phyloP scores from a whole-genome alignment of 495 filamentous ascomycete genomes.

The Penicillium dipodomyicola region DNA sequence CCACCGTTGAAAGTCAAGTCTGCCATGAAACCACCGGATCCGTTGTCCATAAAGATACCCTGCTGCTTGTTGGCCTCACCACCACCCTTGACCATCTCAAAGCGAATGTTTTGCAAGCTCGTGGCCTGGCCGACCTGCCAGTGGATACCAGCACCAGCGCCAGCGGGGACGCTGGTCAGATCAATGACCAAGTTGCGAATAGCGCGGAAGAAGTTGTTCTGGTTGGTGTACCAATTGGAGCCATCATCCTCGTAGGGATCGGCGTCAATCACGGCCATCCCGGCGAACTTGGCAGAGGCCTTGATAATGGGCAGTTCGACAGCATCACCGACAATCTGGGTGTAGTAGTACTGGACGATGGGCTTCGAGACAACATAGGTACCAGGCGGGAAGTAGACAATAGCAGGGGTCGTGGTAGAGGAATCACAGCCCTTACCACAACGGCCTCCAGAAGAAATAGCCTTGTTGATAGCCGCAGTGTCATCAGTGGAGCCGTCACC shows the following conservation, averaged over 20 bases:
- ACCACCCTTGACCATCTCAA: conserved; percentile 79
- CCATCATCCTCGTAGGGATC: conserved; percentile 72
- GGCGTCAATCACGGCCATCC: conserved; percentile 87
- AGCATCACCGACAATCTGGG: conserved; percentile 77
- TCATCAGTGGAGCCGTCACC: conserved; percentile 82
- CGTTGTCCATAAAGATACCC: conserved; percentile 98
- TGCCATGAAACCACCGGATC: conserved; percentile 81
- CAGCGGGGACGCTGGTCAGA: conserved; percentile 64
- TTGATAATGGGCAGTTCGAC: conserved; percentile 70
- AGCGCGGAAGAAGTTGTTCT: conserved; percentile 99
- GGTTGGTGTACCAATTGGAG: conserved; percentile 78
- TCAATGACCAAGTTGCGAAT: conserved; percentile 95
- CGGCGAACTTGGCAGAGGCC: conserved; percentile 66
- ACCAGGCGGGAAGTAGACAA: conserved; percentile 80
- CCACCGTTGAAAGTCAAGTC: conserved; percentile 89
- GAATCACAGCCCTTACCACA: conserved; percentile 80
- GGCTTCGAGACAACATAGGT: conserved; percentile 69
- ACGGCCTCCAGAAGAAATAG: conserved; percentile 71
- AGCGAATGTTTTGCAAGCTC: conserved; percentile 83
- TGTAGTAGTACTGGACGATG: conserved; percentile 74
- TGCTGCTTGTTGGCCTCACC: conserved; percentile 69
- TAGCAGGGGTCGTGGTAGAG: conserved; percentile 68
- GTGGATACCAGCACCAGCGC: conserved; percentile 76
- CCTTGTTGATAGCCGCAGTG: conserved; percentile 83
- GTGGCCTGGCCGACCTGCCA: conserved; percentile 98